Base-by-base conservation (phyloP, 495 filamentous ascomycete genomes). In the Aspergillus campestris region DNA sequence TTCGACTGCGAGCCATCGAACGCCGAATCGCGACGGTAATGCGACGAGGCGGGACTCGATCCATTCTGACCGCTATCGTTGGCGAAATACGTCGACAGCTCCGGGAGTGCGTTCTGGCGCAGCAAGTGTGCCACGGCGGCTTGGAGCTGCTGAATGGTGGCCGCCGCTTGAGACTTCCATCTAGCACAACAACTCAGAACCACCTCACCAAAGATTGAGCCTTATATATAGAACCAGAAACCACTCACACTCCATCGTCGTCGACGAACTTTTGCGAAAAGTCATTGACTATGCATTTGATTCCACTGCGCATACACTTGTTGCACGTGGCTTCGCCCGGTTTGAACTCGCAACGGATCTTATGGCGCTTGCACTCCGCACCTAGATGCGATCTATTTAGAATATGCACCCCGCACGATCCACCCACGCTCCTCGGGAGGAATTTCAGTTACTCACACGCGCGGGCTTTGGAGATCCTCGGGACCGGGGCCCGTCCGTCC, bases 181-280 rank as follows among this genome's bases (percentile, higher is more conserved):
- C 69, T 72, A 49, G 12, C 12, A 12, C 13, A 27, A 15, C 44
- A 37, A 8, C 27, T 6, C 18, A 24, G 18, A 24, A 24, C 18
- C 18, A 24, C 18, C 18, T 24, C 18, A 24, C 18, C 18, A 24
- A 24, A 24, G n/a, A n/a, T n/a, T n/a, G n/a, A n/a, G n/a, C n/a
- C n/a, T n/a, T n/a, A n/a, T n/a, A 37, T 59, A 33, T 61, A 51
- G 28, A 40, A 43, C 6, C n/a, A 3, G 10, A 31, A 31, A 10
- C 11, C 12, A 68, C 69, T 51, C 47, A 72, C 69, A 62, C 47
- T 29, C 64, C 62, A 56, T 72, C 69, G 44, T 72, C 69, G 36
- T 72, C 67, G 38, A 72, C 69, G 31, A 72, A 72, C 43, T 72
- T 72, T 35, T 71, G 69, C 24, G 69, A 72, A 50, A 72, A 72